Percentiles rank a stretch among this genome's conserved stretches.
Conservation (phyloP, 2,329 filamentous ascomycete genomes). For the Apiospora phragmitis region DNA sequence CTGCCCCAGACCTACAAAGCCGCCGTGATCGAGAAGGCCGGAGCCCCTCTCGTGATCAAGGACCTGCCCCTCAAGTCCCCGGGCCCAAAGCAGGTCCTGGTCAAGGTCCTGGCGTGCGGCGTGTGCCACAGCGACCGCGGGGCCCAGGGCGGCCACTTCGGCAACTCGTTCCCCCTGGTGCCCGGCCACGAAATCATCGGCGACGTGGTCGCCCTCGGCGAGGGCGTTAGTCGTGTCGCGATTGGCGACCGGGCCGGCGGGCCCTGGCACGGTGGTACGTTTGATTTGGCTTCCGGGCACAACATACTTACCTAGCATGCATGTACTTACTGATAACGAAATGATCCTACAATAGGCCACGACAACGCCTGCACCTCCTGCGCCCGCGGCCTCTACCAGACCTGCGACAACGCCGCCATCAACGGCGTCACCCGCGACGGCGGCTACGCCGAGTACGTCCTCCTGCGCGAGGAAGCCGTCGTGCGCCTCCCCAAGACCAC, state of each 20-base stretch:
- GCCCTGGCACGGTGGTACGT: conserved; percentile 64
- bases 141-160: conserved; percentile 49
- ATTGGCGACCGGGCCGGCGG: conserved; percentile 68
- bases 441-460: conserved; percentile 66
- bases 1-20: conserved; percentile 69
- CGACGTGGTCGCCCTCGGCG: conserved; percentile 61
- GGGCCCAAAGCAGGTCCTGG: conserved; percentile 58
- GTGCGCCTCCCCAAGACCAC: conserved; percentile 55
- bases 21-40: conserved; percentile 56
- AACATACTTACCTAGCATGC: background rate
- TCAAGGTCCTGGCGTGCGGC: conserved; percentile 72
- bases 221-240: conserved; percentile 56
- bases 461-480: conserved; percentile 60
- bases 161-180: conserved; percentile 58
- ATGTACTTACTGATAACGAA: no score
- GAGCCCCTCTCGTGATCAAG: conserved; percentile 55
- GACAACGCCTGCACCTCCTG: conserved; percentile 64
- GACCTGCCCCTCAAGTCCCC: conserved; percentile 60
- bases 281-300: no score
- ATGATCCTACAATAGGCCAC: conserved; percentile 45
- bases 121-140: conserved; percentile 66
- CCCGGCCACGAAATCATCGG: conserved; percentile 75
- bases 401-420: conserved; percentile 61
- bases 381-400: conserved; percentile 64
- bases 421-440: conserved; percentile 69